Conservation (phyloP, 2,329 filamentous ascomycete genomes). For the Bisporella sp. region DNA sequence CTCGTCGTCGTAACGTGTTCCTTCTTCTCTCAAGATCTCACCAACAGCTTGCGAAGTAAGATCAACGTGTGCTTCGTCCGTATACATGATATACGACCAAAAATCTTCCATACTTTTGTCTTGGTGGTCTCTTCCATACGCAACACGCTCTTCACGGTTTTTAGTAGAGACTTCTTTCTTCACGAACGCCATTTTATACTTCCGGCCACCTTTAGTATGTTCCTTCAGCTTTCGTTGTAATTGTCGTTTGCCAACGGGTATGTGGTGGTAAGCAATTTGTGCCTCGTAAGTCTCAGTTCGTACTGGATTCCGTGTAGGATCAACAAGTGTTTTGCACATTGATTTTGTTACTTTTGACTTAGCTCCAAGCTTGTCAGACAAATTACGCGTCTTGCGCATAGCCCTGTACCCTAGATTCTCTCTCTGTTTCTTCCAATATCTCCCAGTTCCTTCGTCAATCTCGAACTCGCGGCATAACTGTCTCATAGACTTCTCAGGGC, state of each 20-base stretch:
- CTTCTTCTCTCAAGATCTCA: slow-evolving; percentile 5
- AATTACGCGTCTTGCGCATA: too few species aligned
- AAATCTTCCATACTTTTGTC: background rate
- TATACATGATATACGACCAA: slow-evolving; percentile 4
- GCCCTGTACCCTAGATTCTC: background rate
- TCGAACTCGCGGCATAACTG: background rate
- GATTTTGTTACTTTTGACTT: slow-evolving; percentile 1
- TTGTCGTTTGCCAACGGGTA: background rate
- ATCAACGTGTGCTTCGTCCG: slow-evolving; percentile 11
- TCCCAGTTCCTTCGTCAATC: background rate
- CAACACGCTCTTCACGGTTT: background rate
- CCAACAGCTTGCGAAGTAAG: slow-evolving; percentile 3
- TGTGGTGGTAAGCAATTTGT: background rate
- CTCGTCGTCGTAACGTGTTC: slow-evolving; percentile 4
- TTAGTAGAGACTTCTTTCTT: background rate
- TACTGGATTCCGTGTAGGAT: background rate
- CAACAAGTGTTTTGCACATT: background rate
- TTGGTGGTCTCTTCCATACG: background rate
- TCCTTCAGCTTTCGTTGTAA: background rate
- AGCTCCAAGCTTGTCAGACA: background rate
- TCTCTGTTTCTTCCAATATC: background rate
- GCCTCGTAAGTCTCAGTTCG: background rate
- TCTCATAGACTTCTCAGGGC: background rate
- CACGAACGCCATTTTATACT: background rate
- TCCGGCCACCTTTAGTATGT: background rate